These are phyloP conservation scores for Sparassis latifolia DNA, from an alignment of 1,284 basidiomycete genomes.

Conservation along the genomic window DNA sequence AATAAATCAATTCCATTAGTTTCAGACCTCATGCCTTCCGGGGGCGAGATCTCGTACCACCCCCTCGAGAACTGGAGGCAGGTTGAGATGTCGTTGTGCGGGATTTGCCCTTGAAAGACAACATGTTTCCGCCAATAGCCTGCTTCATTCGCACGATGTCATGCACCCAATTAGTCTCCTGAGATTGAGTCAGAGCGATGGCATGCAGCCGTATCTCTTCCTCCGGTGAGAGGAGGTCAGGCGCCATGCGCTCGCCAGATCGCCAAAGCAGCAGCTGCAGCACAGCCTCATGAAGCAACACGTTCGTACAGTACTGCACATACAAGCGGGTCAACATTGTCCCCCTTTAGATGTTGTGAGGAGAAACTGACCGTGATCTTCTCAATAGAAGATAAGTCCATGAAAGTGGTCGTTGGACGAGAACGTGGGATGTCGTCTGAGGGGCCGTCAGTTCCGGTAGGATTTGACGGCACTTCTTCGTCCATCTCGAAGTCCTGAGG, in stretches of 20 bases:
- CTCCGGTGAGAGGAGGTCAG: constrained; percentile 37
- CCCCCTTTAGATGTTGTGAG: background rate
- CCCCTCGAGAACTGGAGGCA: background rate
- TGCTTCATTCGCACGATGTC: constrained; percentile 41
- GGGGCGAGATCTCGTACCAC: constrained; percentile 4
- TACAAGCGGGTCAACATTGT: constrained; percentile 1
- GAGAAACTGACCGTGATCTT: constrained; percentile 45
- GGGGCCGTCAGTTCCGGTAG: too few species aligned
- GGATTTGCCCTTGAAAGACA: constrained; percentile 9
- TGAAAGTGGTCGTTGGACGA: constrained; percentile 32
- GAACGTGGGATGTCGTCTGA: background rate
- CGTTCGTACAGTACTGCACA: constrained; percentile 59
- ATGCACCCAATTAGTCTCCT: constrained; percentile 60
- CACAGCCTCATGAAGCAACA: constrained; percentile 62
- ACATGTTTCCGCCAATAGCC: constrained; percentile 17
- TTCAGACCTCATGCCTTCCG: background rate
- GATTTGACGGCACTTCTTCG: too few species aligned
- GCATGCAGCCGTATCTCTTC: constrained; percentile 52
- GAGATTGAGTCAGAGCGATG: constrained; percentile 38
- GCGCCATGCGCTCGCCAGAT: constrained; percentile 43
- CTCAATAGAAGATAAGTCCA: constrained; percentile 44
- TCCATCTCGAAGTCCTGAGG: background rate
- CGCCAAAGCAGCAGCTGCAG: constrained; percentile 68
- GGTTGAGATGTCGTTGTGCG: background rate
- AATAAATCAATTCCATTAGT: too few species aligned